Base-by-base conservation (phyloP, 306 rosid species). In the Quercus rubra region DNA sequence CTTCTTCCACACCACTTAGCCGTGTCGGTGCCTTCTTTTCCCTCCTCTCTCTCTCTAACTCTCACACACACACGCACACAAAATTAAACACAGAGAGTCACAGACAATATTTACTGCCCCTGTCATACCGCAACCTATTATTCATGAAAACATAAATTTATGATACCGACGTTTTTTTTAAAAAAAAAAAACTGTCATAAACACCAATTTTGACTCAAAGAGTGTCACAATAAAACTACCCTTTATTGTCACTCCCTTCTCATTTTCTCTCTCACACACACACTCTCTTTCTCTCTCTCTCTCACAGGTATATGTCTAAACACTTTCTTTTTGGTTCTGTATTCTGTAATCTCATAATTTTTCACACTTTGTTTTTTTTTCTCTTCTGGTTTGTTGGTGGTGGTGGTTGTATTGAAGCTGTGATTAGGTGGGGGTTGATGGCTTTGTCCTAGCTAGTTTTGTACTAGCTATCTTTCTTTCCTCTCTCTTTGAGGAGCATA, bases 401-500 rank as follows among this genome's bases (percentile, higher is more conserved):
- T 83, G 81, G 72, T 85, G 77, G 82, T 76, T 83, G 78, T 87
- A 76, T 86, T 84, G 63, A 86, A 81, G 28, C 83, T 70, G 11
- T 58, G 71, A 82, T 59, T 81, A 79, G 88, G 81, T 87, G 76
- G 86, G 76, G 86, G 89, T 85, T 57, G 61, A 87, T 78, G 82
- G 81, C 74, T 78, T 77, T 78, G 77, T 57, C 82, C 82, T 76
- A 75, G 58, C 82, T 76, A 75, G 58, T 79, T 80, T 80, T 81
- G 52, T 87, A 71, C 71, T 35, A 5, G 25, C 43, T 75, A 56
- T 58, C 77, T 30, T 63, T 54, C 69, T 49, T 74, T 58, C 76
- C 59, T 59, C 74, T 79, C 78, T 78, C 58, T 87, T 84, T 94
- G 79, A 85, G 86, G 83, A 91, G 83, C 87, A 84, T 85, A 79